Base-by-base conservation (phyloP, 2,329 filamentous ascomycete species). In the Stagonosporopsis cucurbitacearum region DNA sequence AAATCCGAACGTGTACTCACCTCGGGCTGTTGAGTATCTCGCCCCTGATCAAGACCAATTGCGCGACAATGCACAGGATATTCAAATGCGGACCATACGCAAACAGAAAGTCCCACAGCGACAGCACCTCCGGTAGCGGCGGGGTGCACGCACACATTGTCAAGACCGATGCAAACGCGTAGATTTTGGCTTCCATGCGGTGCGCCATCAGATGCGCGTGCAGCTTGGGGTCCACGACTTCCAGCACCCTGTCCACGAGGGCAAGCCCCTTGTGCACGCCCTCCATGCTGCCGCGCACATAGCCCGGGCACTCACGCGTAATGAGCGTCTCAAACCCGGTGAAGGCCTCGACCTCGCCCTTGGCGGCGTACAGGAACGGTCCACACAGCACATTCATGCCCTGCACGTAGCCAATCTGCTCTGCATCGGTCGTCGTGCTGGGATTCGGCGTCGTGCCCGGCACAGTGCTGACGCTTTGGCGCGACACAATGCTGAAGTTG, bases 321-420 rank as follows among this genome's bases (percentile, higher is more conserved):
- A 99, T 86, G 61, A 97, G 89, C 39, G 87, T 88, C 72, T 96
- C 88, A 68, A 99, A 97, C 1, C 92, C 89, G 5, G 91, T 88
- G 68, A 96, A 99, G 2, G 95, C 95, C 78, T 99, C 93, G 6
- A 93, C 89, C 78, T 99, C 95, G 74, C 92, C 96, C 54, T 92
- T 88, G 1, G 95, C 93, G 5, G 92, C 92, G 74, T 99, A 99
- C 41, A 99, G 82, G 71, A 99, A 97, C 0, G 95, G 95, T 0
- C 95, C 95, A 9, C 93, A 94, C 15, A 99, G 85, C 36, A 99
- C 95, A 73, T 99, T 99, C 94, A 99, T 98, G 64, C 95, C 95
- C 77, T 99, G 95, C 2, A 99, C 94, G 68, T 99, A 99, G 36
- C 91, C 93, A 28, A 92, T 91, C 11, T 91, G 85, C 86, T 63